Evolutionary conservation across 2,329 filamentous ascomycete genomes (phyloP).

Genomic region (Rachicladosporium sp.): DNA sequence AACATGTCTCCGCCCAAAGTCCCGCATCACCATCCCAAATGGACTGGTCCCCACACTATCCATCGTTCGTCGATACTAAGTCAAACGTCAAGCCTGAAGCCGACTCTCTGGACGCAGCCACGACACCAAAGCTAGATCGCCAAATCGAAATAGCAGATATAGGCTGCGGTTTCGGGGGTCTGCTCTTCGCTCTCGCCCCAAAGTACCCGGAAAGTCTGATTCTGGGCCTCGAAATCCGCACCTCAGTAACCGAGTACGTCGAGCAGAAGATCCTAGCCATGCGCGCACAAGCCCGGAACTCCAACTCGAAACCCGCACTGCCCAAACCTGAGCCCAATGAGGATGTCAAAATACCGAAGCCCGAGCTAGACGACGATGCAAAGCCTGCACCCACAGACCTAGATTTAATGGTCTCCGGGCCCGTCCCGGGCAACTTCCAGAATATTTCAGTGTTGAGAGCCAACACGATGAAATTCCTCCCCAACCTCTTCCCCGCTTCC

Average conservation of each 20-base stretch:
- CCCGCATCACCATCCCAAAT: constrained; percentile 68
- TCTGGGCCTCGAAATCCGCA: constrained; percentile 85
- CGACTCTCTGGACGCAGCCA: background rate
- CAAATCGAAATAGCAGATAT: constrained; percentile 90
- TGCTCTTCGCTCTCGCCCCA: constrained; percentile 75
- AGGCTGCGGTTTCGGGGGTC: constrained; percentile 87
- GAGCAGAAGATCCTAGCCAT: constrained; percentile 76
- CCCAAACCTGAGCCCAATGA: too few species aligned
- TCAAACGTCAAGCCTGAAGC: constrained; percentile 4
- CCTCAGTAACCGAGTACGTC: constrained; percentile 81
- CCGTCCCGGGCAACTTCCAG: constrained; percentile 47
- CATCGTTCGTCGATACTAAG: constrained; percentile 43
- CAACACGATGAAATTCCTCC: constrained; percentile 99
- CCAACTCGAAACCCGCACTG: too few species aligned
- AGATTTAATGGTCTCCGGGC: too few species aligned
- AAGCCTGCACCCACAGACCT: too few species aligned
- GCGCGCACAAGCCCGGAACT: constrained; percentile 45
- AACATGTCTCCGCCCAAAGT: constrained; percentile 35
- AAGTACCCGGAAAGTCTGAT: constrained; percentile 70
- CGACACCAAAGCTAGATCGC: too few species aligned
- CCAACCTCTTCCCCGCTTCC: constrained; percentile 77
- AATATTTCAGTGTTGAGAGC: constrained; percentile 82
- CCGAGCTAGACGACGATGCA: too few species aligned
- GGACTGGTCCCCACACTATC: constrained; percentile 83
- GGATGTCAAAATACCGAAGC: too few species aligned